phyloP scores from a whole-genome alignment of 163 green algal species.

The Trebouxiophyceae sp. region DNA sequence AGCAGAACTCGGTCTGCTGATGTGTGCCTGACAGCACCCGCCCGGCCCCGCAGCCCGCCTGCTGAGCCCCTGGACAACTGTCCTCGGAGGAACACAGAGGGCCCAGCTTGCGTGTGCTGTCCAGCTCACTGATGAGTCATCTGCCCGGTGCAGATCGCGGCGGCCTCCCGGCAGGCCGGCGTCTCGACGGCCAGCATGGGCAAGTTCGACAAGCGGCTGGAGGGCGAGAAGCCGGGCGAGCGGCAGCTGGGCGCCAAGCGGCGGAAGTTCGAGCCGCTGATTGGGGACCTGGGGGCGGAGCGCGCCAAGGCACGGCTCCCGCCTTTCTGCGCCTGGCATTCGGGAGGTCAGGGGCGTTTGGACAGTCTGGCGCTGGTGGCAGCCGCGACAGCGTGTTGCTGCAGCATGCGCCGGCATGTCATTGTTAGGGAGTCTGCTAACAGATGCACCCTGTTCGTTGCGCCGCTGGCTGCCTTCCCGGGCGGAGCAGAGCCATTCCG shows the following conservation, averaged over 20 bases:
- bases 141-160: constrained; percentile 20
- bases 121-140: not conserved
- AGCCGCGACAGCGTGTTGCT: not conserved
- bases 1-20: too few species aligned
- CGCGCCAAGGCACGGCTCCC: not conserved
- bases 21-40: too few species aligned
- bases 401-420: not conserved
- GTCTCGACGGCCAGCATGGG: constrained; percentile 87
- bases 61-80: too few species aligned
- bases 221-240: constrained; percentile 56
- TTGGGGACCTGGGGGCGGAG: constrained; percentile 23
- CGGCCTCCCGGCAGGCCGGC: constrained; percentile 48
- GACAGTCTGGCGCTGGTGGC: not conserved
- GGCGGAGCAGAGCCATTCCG: too few species aligned
- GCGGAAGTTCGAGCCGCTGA: constrained; percentile 47
- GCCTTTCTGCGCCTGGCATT: too few species aligned
- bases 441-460: not conserved
- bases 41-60: too few species aligned
- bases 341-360: too few species aligned
- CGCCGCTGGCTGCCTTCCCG: not conserved
- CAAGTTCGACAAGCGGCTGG: constrained; percentile 84
- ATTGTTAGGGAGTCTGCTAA: not conserved
- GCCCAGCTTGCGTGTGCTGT: not conserved
- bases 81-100: not conserved
- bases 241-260: constrained; percentile 35